phyloP scores from a whole-genome alignment of 2,329 filamentous ascomycete genomes.

The Allantophomopsis cytisporea region DNA sequence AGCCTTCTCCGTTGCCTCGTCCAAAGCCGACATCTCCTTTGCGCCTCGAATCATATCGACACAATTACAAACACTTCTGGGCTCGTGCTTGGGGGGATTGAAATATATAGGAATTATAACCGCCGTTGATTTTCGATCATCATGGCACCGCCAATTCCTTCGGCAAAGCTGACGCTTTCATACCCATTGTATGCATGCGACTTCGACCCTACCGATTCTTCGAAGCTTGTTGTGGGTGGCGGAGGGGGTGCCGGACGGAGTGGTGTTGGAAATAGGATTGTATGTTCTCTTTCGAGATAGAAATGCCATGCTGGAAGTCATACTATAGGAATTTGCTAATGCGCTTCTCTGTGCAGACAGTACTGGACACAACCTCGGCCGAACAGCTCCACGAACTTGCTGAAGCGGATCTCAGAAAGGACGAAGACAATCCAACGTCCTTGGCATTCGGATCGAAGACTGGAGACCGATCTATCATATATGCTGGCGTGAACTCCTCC shows the following conservation, averaged over 20 bases:
- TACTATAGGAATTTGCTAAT: background rate
- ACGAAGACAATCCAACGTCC: slow-evolving; percentile 83
- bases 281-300: slow-evolving; percentile 25
- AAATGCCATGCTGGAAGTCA: background rate
- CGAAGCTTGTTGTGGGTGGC: slow-evolving; percentile 68
- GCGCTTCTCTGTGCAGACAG: slow-evolving; percentile 6
- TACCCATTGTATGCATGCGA: slow-evolving; percentile 83
- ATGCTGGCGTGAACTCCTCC: slow-evolving; percentile 78
- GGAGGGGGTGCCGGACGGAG: slow-evolving; percentile 73
- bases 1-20: too few species aligned
- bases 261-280: slow-evolving; percentile 80
- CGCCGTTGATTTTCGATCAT: too few species aligned
- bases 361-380: slow-evolving; percentile 16
- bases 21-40: too few species aligned
- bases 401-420: slow-evolving; percentile 65
- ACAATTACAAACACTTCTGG: too few species aligned
- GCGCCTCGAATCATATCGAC: background rate
- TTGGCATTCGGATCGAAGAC: slow-evolving; percentile 54
- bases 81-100: too few species aligned
- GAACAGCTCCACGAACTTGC: slow-evolving; percentile 41
- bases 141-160: slow-evolving; percentile 17
- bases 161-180: slow-evolving; percentile 35
- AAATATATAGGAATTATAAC: too few species aligned
- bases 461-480: slow-evolving; percentile 40
- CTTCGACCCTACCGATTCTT: slow-evolving; percentile 71